These are phyloP conservation scores for Saccharomyces hybrid DNA, from an alignment of 1,139 yeast species.

Conservation along the genomic window DNA sequence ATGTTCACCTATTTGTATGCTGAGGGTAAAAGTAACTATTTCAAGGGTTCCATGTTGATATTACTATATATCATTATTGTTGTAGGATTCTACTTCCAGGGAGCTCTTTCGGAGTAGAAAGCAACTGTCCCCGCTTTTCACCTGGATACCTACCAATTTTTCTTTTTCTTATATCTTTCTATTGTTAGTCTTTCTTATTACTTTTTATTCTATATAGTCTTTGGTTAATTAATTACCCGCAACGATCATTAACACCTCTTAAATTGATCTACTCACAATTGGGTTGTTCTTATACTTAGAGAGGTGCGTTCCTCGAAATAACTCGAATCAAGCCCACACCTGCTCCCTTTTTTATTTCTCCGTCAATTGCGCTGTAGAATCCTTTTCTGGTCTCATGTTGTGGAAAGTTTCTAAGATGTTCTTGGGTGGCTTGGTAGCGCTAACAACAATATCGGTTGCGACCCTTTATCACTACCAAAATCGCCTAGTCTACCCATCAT, in stretches of 20 bases:
- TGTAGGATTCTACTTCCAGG: conserved; percentile 74
- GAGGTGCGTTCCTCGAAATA: background rate
- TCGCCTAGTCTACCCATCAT: conserved; percentile 71
- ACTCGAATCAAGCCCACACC: background rate
- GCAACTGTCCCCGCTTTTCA: background rate
- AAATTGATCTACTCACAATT: background rate
- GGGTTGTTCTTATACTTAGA: background rate
- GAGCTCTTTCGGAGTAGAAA: conserved; percentile 12
- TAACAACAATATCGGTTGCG: conserved; percentile 36
- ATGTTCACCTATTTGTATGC: conserved; percentile 91
- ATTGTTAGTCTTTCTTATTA: background rate
- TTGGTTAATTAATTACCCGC: background rate
- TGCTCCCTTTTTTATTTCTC: background rate
- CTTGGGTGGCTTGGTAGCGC: conserved; percentile 26
- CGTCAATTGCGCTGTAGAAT: background rate
- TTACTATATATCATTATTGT: conserved; percentile 71
- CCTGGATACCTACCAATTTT: background rate
- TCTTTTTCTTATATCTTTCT: background rate
- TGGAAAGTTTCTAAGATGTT: conserved; percentile 25
- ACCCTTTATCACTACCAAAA: conserved; percentile 65
- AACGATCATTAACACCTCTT: background rate
- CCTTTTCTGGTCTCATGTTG: conserved; percentile 7
- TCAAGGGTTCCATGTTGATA: conserved; percentile 86
- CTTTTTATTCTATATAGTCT: background rate
- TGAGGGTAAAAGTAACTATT: conserved; percentile 93